Evolutionary conservation across 805 yeast species (phyloP), one percentile per base, ranked within the genome.

Genomic region (Sugiyamaella boreocaroliniensis): DNA sequence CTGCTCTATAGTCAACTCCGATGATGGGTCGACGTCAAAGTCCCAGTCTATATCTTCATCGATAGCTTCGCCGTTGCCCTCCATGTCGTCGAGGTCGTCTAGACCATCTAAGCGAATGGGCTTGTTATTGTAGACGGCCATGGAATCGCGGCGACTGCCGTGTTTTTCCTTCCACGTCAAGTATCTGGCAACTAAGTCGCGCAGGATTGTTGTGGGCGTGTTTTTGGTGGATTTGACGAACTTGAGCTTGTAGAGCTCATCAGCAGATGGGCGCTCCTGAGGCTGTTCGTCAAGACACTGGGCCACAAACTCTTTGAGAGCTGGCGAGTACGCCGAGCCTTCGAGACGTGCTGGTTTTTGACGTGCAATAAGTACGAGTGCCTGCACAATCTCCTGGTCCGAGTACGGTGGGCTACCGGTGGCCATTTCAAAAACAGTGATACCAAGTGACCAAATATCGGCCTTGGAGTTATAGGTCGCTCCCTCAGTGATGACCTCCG

Each of bases 341-440:
- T 93, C 99, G 52, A 93, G 72, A 56, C 99, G 77, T 3, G 99
- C 96, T 4, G 99, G 99, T 51, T 90, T 87, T 59, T 87, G 88
- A 59, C 89, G 87, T 0, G 97, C 87, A 48, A 93, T 89, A 68
- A 93, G 72, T 64, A 89, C 90, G 89, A 93, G 86, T 1, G 97
- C 99, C 71, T 96, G 78, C 72, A 86, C 75, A 0, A 97, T 97
- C 63, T 92, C 99, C 59, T 87, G 86, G 56, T 93, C 97, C 62
- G 96, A 83, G 64, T 90, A 90, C 0, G 99, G 99, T 4, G 99
- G 99, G 61, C 88, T 89, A 0, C 99, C 98, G 0, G 98, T 90
- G 9, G 96, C 95, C 58, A 92, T 84, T 68, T 93, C 99, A 70
- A 83, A 93, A 8, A 89, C 75, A 0, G 99, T 92, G 55, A 93